A percentile compares a stretch with the other conserved stretches of the same genome.
Conservation (phyloP, 2,329 filamentous ascomycete genomes). For the Tolypocladium inflatum region DNA sequence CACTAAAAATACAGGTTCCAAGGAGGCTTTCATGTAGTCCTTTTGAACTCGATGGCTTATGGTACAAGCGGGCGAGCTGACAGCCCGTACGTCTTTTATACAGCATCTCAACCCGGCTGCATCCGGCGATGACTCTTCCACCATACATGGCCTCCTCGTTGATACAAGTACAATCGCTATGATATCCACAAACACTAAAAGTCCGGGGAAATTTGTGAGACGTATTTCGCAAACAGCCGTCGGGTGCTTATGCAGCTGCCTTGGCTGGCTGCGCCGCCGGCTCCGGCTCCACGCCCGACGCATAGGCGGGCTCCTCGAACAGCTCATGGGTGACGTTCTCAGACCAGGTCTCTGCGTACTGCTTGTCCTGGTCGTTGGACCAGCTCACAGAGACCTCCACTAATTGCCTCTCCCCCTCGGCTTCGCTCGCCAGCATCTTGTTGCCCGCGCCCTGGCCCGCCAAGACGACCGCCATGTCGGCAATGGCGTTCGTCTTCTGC, state of each 20-base stretch:
- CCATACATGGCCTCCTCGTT: neutral
- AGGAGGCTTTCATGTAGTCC: neutral
- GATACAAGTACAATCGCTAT: neutral
- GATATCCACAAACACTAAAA: neutral
- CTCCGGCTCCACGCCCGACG: neutral
- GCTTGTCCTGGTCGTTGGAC: slow-evolving; percentile 36
- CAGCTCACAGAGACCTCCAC: slow-evolving; percentile 40
- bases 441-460: slow-evolving; percentile 42
- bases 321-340: slow-evolving; percentile 42
- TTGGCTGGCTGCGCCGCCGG: slow-evolving; percentile 1
- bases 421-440: slow-evolving; percentile 24
- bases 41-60: neutral
- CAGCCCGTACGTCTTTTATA: neutral
- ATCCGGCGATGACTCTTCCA: neutral
- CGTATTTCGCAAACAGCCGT: neutral
- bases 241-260: neutral
- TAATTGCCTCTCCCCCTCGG: slow-evolving; percentile 15
- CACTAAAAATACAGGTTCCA: neutral
- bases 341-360: slow-evolving; percentile 39
- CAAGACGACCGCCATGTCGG: slow-evolving; percentile 53
- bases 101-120: neutral
- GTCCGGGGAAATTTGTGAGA: neutral
- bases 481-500: slow-evolving; percentile 52
- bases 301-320: slow-evolving; percentile 17
- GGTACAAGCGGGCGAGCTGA: slow-evolving; percentile 1